Evolutionary conservation across 352 stramenopile genomes (phyloP), one percentile per base, ranked within the genome.

Genomic region (Globisporangium lucens): DNA sequence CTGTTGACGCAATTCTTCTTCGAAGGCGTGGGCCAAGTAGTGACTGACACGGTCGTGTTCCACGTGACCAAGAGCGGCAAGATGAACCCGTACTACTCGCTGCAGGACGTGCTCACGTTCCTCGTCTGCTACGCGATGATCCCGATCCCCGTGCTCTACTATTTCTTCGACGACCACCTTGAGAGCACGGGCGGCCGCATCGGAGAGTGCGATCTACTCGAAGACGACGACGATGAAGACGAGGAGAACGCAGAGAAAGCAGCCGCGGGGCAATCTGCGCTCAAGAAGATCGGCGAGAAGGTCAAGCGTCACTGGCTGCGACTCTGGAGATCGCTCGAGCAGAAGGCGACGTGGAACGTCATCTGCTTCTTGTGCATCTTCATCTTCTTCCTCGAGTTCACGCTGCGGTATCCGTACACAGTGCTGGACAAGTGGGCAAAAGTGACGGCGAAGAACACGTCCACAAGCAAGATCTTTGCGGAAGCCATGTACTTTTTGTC

Each of bases 381-480:
- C 53, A 67, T 85, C 36, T 77, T 85, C 65, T 78, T 85, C 57
- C 76, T 60, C 24, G 78, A 85, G 52, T 85, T 85, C 53, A 79
- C 78, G 17, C 59, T 85, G 10, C 74, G 67, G 33, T 85, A 85
- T 49, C 71, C 78, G 27, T 75, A 73, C 4, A 68, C 41, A 2
- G 62, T 77, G 29, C 67, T 85, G 2, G 71, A 81, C 51, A 64
- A 77, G 57, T 85, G 78, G 78, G 79, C 67, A 27, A 63, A 60
- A 2, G 75, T 83, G 63, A 80, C 72, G n/a, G 46, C 66, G 8
- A 75, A 75, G 51, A 68, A 65, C 27, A 70, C 59, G 36, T 79
- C 78, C 4, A 68, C 49, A 7, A 70, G 65, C 51, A 71, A 76
- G 41, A 75, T 74, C 30, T 65, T 75, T 46, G 67, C 61, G 46